phyloP scores from a whole-genome alignment of 2,329 filamentous ascomycete species.

The Colletotrichum sp. region DNA sequence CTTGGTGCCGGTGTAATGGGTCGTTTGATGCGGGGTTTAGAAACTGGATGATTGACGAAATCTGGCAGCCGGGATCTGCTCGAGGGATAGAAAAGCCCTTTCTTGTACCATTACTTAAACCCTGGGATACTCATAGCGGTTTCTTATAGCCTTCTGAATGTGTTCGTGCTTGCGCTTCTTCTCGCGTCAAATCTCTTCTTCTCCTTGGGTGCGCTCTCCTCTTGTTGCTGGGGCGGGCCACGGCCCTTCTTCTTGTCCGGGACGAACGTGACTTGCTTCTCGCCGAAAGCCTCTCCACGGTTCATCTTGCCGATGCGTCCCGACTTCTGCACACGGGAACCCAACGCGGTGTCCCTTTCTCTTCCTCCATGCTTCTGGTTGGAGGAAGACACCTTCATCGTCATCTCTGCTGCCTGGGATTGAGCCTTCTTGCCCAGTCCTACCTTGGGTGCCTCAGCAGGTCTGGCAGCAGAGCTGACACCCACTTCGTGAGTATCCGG shows the following conservation, averaged over 20 bases:
- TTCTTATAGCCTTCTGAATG: constrained; percentile 69
- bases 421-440: constrained; percentile 14
- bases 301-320: constrained; percentile 50
- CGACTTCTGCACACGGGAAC: constrained; percentile 58
- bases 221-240: constrained; percentile 24
- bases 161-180: constrained; percentile 78
- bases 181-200: constrained; percentile 50
- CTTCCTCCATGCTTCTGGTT: constrained; percentile 63
- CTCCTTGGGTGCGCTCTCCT: constrained; percentile 30
- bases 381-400: constrained; percentile 74
- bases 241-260: constrained; percentile 58
- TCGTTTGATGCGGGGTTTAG: background rate
- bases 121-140: constrained; percentile 25
- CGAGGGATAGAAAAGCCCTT: constrained; percentile 1
- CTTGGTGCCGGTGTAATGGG: constrained; percentile 13
- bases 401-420: constrained; percentile 40
- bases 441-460: background rate
- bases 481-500: constrained; percentile 20
- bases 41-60: constrained; percentile 1
- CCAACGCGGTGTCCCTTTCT: constrained; percentile 60
- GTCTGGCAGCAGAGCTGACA: constrained; percentile 8
- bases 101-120: constrained; percentile 14
- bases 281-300: constrained; percentile 60
- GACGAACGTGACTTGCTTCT: constrained; percentile 75
- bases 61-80: background rate